A percentile compares a stretch with the other conserved stretches of the same genome.
Conservation (phyloP, 257 asterid species). For the Gynochthodes officinalis region DNA sequence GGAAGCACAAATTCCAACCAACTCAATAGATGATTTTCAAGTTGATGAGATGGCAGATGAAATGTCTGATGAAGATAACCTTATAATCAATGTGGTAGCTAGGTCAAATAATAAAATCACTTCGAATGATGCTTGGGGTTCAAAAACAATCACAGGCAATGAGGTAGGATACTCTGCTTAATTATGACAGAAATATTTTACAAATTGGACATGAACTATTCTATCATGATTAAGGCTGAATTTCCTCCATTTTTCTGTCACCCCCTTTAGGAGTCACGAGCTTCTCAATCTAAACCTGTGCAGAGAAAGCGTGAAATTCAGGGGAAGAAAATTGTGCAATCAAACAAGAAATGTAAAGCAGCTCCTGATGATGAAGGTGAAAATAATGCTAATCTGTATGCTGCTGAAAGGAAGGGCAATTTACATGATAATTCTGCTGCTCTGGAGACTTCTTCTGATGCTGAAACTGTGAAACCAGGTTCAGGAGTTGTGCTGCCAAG, state of each 20-base stretch:
- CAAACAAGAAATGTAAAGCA: conserved; percentile 53
- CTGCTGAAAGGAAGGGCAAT: conserved; percentile 20
- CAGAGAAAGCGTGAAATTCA: conserved; percentile 24
- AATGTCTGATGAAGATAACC: conserved; percentile 64
- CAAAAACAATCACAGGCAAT: conserved; percentile 25
- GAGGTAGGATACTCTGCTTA: conserved; percentile 36
- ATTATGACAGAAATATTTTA: not conserved
- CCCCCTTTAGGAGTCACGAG: conserved; percentile 18
- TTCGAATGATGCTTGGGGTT: conserved; percentile 33
- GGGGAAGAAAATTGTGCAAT: conserved; percentile 19
- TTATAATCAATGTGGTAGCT: conserved; percentile 61
- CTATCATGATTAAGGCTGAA: not conserved
- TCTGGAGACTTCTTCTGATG: conserved; percentile 12
- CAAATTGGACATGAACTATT: conserved; percentile 4
- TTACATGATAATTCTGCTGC: conserved; percentile 8
- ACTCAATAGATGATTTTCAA: conserved; percentile 33
- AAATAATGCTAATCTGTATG: conserved; percentile 10
- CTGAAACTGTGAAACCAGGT: conserved; percentile 22
- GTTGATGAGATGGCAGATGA: conserved; percentile 36
- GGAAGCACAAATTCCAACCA: conserved; percentile 21
- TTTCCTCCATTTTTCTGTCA: conserved; percentile 10
- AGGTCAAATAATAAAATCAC: conserved; percentile 31
- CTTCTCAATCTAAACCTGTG: conserved; percentile 19
- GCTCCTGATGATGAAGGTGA: conserved; percentile 23
- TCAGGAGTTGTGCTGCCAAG: conserved; percentile 24